Evolutionary conservation across 352 stramenopile genomes (phyloP).

Genomic region (Pythium phragmiticola): DNA sequence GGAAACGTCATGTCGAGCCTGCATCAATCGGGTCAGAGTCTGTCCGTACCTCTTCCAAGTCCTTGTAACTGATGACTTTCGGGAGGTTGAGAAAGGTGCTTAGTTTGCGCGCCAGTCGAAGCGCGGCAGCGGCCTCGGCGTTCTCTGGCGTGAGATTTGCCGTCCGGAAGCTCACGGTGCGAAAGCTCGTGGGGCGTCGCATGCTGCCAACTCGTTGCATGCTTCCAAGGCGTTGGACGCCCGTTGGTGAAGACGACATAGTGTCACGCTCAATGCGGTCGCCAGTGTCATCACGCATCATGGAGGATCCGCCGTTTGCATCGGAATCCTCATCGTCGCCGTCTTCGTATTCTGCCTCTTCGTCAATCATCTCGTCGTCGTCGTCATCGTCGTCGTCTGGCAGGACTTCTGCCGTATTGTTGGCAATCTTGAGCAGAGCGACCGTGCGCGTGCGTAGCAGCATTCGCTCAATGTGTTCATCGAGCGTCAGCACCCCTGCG

Average conservation of each 20-base stretch:
- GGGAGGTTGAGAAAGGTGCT: conserved; percentile 69
- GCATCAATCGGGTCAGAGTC: too few relatives aligned
- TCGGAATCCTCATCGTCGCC: conserved; percentile 14
- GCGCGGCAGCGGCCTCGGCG: conserved; percentile 36
- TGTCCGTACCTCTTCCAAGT: conserved; percentile 51
- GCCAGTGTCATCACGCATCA: background rate
- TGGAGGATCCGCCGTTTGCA: background rate
- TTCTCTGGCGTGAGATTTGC: conserved; percentile 13
- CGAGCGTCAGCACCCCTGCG: conserved; percentile 37
- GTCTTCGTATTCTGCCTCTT: conserved; percentile 17
- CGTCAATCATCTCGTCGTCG: conserved; percentile 38
- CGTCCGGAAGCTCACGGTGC: conserved; percentile 34
- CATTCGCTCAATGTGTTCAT: conserved; percentile 72
- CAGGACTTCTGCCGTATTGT: conserved; percentile 65
- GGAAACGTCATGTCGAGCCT: too few relatives aligned
- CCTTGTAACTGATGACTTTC: conserved; percentile 68
- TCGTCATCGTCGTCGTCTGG: conserved; percentile 47
- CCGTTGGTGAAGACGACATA: background rate
- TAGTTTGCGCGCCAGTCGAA: conserved; percentile 55
- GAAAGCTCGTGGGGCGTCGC: conserved; percentile 17
- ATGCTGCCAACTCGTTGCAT: conserved; percentile 10
- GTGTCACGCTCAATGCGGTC: background rate
- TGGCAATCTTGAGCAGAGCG: conserved; percentile 69
- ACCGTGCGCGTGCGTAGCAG: conserved; percentile 61
- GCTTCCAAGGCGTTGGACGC: conserved; percentile 4